Base-by-base conservation (phyloP, 768 basidiomycete species). In the Dictyophora rubrovolvata region DNA sequence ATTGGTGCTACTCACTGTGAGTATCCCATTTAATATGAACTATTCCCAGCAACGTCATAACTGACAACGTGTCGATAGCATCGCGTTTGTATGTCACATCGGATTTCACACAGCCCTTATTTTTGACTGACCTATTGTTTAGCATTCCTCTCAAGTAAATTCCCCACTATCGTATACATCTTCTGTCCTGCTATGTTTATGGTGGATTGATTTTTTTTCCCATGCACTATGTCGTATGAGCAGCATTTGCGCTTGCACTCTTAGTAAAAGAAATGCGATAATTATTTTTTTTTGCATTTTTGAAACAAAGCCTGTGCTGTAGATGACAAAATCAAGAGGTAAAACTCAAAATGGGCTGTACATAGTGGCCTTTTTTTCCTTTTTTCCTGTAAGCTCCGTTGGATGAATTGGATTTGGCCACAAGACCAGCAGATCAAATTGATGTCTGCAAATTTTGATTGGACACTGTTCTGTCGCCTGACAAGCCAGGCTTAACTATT, bases 111-210 rank as follows among this genome's bases (percentile, higher is more conserved):
- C 21, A 23, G 1, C 5, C 47, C n/a, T 9, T 16, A 8, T 11
- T 5, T 16, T 18, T 46, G n/a, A 57, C 48, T 57, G 11, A 56
- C 49, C n/a, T 47, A 17, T 57, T 63, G 59, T 58, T 20, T 68
- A 85, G 83, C 77, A 94, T 97, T 71, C 93, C 93, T 72, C 93
- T 96, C 83, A 96, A 95, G 83, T 96, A 92, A 82, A 74, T 42
- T 12, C 42, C 42, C 42, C 12, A 12, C 42, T n/a, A 59, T 34
- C 23, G n/a, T 36, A 28, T 18, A 18, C 16, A 6, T 14, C 28
- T 11, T 28, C 22, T 28, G 35, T 20, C 21, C n/a, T 23, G 11
- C 22, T 17, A 49, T 20, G 42, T 42, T 51, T 59, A 59, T 53
- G 57, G 23, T 22, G 54, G 54, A 33, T 28, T 28, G 28, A 28